Evolutionary conservation across 495 filamentous ascomycete species (phyloP).

Genomic region (Talaromyces trachyspermus): DNA sequence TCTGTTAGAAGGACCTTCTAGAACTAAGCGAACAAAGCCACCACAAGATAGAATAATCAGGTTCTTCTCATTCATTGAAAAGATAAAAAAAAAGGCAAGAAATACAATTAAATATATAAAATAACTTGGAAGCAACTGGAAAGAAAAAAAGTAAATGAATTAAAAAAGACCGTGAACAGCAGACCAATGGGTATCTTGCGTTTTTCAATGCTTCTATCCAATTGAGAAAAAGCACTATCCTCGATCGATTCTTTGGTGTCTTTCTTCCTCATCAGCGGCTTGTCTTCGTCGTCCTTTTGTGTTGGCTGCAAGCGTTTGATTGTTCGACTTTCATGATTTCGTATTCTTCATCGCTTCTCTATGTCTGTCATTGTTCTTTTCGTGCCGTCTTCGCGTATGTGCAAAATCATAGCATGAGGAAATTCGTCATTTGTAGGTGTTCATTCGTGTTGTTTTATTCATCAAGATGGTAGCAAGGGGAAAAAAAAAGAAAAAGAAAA

Average conservation of each 20-base stretch:
- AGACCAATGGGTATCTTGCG: constrained; percentile 10
- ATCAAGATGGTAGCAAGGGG: neutral
- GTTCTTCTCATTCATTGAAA: no score
- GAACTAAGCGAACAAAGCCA: no score
- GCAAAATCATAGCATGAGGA: no score
- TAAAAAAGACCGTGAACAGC: neutral
- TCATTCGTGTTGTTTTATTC: neutral
- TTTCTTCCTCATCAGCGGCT: neutral
- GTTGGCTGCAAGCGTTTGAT: no score
- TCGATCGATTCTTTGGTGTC: neutral
- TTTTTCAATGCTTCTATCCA: constrained; percentile 8
- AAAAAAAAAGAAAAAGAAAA: neutral
- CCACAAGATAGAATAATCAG: no score
- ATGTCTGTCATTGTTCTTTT: no score
- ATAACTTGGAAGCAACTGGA: no score
- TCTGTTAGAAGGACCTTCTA: no score
- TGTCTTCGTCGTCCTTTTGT: neutral
- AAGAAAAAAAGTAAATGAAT: constrained; percentile 10
- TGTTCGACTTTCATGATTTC: neutral
- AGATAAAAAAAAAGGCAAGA: constrained; percentile 8
- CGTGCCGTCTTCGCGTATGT: no score
- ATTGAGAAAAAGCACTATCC: neutral
- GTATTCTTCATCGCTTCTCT: neutral
- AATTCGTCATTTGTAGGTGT: neutral
- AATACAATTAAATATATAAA: constrained; percentile 4